Evolutionary conservation across 345 rosid species (phyloP), one percentile per base, ranked within the genome.

Genomic region (Populus nigra): DNA sequence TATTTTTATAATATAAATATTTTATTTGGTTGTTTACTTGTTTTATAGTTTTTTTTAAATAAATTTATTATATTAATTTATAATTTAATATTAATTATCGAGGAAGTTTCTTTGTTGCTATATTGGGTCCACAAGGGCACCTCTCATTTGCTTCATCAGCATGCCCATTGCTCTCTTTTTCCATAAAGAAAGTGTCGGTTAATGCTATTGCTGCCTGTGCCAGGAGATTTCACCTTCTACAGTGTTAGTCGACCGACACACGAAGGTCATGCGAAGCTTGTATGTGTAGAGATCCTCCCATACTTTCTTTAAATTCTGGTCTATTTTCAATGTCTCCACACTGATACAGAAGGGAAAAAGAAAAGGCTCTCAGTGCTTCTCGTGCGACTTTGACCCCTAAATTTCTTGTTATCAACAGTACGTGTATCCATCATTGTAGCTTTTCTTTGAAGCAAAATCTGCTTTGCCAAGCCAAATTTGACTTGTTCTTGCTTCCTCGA

Each of bases 211-310:
- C 18, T 4, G 25, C 45, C 71, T 18, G 43, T 82, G 87, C 79
- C 82, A 68, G 82, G 76, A 62, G 73, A 72, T 18, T 39, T 72
- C 65, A 59, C 65, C 29, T 74, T 77, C 77, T 41, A 63, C 57
- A 43, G 47, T 43, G 49, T 74, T 33, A 49, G 71, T 55, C 39
- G 76, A 57, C 76, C 77, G 53, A 71, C 79, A 65, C 85, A 75
- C 78, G 81, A 71, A 55, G 77, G 69, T 81, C 83, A 77, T 83
- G 83, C 77, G 83, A 53, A 55, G 68, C 73, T 71, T 39, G 76
- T 15, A 15, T 5, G 41, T 29, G 67, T 31, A 13, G 17, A 11
- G 33, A 69, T 17, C 12, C 41, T 17, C n/a, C 38, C 18, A 8
- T 20, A 17, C 1, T 67, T 38, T n/a, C 71, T 36, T 35, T 67